Conservation (phyloP, 352 stramenopile species). For the Phytophthora agathidicida region DNA sequence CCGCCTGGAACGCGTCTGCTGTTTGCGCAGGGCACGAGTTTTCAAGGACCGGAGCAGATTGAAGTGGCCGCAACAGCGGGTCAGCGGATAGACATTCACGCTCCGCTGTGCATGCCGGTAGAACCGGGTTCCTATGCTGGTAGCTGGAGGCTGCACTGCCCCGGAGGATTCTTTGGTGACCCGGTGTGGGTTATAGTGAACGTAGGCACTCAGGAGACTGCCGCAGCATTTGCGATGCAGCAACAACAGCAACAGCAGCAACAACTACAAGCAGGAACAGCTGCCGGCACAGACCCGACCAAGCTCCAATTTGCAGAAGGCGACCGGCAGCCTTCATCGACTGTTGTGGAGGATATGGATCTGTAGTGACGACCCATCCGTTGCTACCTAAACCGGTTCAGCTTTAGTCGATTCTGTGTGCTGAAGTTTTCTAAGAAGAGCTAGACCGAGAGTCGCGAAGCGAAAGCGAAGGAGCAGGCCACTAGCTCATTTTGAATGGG, state of each 20-base stretch:
- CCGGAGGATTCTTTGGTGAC: slow-evolving; percentile 75
- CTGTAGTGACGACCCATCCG: slow-evolving; percentile 28
- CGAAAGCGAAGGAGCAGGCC: slow-evolving; percentile 17
- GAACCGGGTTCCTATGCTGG: slow-evolving; percentile 69
- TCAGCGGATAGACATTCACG: slow-evolving; percentile 69
- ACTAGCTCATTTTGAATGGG: slow-evolving; percentile 34
- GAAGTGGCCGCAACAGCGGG: slow-evolving; percentile 45
- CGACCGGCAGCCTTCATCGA: slow-evolving; percentile 29
- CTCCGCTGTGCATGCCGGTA: slow-evolving; percentile 58
- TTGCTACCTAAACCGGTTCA: slow-evolving; percentile 8
- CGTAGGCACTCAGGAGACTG: slow-evolving; percentile 43
- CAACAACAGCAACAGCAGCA: slow-evolving; percentile 31
- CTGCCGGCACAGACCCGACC: slow-evolving; percentile 28
- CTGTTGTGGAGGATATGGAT: slow-evolving; percentile 52
- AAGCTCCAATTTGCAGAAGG: slow-evolving; percentile 37
- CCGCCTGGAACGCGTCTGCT: slow-evolving; percentile 61
- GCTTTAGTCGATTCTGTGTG: slow-evolving; percentile 1
- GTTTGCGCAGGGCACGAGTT: slow-evolving; percentile 71
- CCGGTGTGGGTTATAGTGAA: slow-evolving; percentile 82
- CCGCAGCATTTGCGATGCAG: slow-evolving; percentile 32
- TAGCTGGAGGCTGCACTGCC: slow-evolving; percentile 75
- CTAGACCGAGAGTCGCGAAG: slow-evolving; percentile 4
- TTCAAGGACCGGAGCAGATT: slow-evolving; percentile 64
- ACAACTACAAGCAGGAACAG: slow-evolving; percentile 9
- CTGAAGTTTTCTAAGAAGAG: slow-evolving; percentile 12